phyloP scores from a whole-genome alignment of 2,329 filamentous ascomycete genomes.

The Ophiostoma quercus region DNA sequence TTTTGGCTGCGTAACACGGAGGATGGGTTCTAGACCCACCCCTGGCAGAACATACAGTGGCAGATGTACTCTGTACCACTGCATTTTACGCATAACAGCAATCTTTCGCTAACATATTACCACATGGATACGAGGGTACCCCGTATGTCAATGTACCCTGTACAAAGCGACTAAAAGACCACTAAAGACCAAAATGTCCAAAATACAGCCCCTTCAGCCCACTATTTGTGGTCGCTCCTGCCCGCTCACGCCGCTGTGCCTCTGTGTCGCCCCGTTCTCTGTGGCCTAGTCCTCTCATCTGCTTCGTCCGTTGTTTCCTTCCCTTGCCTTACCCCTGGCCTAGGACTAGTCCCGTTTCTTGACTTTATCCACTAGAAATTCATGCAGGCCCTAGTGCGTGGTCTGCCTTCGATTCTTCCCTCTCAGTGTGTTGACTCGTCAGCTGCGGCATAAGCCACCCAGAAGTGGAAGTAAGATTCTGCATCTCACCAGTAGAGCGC shows the following conservation, averaged over 20 bases:
- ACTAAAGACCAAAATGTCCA: not conserved
- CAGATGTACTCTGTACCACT: not conserved
- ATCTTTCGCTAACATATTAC: not conserved
- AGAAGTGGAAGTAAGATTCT: not conserved
- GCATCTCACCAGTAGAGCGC: not conserved
- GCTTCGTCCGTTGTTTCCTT: slow-evolving; percentile 20
- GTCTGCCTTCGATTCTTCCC: slow-evolving; percentile 1
- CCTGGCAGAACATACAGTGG: not conserved
- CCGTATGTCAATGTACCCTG: not conserved
- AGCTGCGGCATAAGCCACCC: slow-evolving; percentile 1
- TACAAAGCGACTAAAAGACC: not conserved
- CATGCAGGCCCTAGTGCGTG: slow-evolving; percentile 17
- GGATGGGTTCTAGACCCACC: not conserved
- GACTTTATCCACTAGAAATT: slow-evolving; percentile 13
- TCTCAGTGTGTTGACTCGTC: slow-evolving; percentile 14
- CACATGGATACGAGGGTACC: not conserved
- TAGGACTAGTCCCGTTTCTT: slow-evolving; percentile 20
- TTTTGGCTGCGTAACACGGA: not conserved
- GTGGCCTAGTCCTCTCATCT: slow-evolving; percentile 15
- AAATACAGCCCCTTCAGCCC: not conserved
- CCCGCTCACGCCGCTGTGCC: not conserved
- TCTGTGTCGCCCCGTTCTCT: not conserved
- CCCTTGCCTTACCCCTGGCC: slow-evolving; percentile 21
- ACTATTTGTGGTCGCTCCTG: slow-evolving; percentile 1
- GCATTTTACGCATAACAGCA: slow-evolving; percentile 6